Evolutionary conservation across 163 green algal genomes (phyloP).

Genomic region (Scenedesmus sp.): DNA sequence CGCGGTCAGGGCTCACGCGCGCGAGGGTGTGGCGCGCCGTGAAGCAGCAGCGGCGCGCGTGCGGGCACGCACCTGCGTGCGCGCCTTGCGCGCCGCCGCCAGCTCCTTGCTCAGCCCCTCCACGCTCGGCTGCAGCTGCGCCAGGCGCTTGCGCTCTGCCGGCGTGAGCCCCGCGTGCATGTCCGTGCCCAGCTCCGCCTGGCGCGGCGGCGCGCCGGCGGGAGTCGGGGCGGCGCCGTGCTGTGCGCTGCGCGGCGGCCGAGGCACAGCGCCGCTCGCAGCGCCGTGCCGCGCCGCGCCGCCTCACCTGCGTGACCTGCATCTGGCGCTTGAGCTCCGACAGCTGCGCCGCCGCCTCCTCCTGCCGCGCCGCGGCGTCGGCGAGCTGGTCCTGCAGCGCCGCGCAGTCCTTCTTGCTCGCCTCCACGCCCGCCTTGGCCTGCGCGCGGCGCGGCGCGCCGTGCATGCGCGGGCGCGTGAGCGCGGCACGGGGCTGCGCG

Average conservation of each 20-base stretch:
- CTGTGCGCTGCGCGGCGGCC: not conserved
- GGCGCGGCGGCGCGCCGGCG: not conserved
- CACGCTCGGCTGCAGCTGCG: conserved; percentile 31
- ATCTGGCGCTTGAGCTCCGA: conserved; percentile 26
- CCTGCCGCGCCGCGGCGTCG: not conserved
- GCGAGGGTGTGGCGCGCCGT: no score
- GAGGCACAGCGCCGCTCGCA: conserved; percentile 2
- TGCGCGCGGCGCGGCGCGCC: not conserved
- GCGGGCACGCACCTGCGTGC: not conserved
- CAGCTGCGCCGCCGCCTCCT: conserved; percentile 22
- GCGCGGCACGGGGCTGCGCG: no score
- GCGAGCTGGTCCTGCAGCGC: conserved; percentile 2
- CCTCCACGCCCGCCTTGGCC: conserved; percentile 24
- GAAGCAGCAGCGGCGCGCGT: not conserved
- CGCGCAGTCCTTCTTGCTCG: not conserved
- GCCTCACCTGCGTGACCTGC: conserved; percentile 17
- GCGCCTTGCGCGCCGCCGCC: not conserved
- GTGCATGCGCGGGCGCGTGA: no score
- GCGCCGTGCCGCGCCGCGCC: not conserved
- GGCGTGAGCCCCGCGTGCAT: conserved; percentile 32
- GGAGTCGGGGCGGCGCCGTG: not conserved
- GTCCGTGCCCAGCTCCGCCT: conserved; percentile 41
- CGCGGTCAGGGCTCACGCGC: no score
- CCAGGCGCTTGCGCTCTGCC: conserved; percentile 25
- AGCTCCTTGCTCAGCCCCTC: conserved; percentile 10